Conservation (phyloP, 2,329 filamentous ascomycete genomes). For the Fusarium odoratissimum region DNA sequence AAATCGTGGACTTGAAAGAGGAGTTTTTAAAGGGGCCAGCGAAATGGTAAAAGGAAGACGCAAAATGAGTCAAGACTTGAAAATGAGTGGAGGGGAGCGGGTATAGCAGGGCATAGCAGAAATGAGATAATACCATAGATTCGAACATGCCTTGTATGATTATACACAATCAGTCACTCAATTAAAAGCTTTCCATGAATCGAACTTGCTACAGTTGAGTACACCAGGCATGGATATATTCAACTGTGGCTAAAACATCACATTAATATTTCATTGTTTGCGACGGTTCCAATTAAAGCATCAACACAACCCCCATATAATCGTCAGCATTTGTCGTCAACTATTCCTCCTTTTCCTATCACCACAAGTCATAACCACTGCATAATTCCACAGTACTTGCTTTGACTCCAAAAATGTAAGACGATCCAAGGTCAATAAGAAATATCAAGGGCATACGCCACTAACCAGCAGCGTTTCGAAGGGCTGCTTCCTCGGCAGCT, state of each 20-base stretch:
- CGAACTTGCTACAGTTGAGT: not conserved
- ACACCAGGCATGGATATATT: not conserved
- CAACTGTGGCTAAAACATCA: not conserved
- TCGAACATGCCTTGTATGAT: conserved; percentile 34
- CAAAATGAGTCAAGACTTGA: conserved; percentile 10
- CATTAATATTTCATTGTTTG: not conserved
- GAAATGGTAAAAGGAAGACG: conserved; percentile 37
- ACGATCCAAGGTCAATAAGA: not conserved
- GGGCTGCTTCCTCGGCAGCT: conserved; percentile 64
- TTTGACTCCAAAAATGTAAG: not conserved
- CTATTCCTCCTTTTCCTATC: not conserved
- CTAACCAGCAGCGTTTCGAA: conserved; percentile 60
- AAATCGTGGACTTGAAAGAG: conserved; percentile 29
- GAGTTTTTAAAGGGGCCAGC: conserved; percentile 37
- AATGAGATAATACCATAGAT: conserved; percentile 41
- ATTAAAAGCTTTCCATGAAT: not conserved
- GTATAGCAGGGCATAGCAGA: conserved; percentile 2
- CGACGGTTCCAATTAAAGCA: not conserved
- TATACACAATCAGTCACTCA: conserved; percentile 8
- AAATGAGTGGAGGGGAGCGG: not conserved
- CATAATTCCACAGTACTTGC: not conserved
- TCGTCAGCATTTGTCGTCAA: not conserved
- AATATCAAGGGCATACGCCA: too few species aligned
- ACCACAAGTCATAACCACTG: not conserved
- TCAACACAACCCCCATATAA: not conserved